Percentiles rank a stretch among this genome's conserved stretches.
phyloP scores from a whole-genome alignment of 2,329 filamentous ascomycete genomes.

The Cytospora leucostoma region DNA sequence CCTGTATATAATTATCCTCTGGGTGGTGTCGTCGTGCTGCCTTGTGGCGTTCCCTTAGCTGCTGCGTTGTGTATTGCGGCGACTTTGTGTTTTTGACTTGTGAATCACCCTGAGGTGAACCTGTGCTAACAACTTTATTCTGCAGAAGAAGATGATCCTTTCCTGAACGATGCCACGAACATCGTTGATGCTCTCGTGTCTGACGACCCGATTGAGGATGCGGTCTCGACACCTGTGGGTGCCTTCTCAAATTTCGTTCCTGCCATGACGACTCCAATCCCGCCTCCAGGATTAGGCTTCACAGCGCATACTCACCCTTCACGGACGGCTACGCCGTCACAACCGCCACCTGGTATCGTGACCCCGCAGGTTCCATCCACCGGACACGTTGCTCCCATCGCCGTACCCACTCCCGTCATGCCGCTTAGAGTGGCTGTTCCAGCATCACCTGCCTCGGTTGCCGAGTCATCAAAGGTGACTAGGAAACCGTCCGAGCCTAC shows the following conservation, averaged over 20 bases:
- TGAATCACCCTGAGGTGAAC: constrained; percentile 17
- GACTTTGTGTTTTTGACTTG: background rate
- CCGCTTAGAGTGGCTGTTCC: constrained; percentile 37
- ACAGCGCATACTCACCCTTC: constrained; percentile 25
- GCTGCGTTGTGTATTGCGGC: constrained; percentile 19
- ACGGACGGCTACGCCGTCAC: constrained; percentile 24
- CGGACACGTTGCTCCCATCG: constrained; percentile 26
- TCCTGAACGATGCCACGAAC: constrained; percentile 60
- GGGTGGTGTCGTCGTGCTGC: constrained; percentile 28
- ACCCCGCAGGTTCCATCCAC: constrained; percentile 21
- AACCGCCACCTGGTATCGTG: constrained; percentile 27
- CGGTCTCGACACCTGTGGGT: background rate
- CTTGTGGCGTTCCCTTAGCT: constrained; percentile 26
- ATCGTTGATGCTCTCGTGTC: constrained; percentile 71
- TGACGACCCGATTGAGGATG: constrained; percentile 47
- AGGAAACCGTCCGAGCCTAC: constrained; percentile 31
- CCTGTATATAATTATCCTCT: constrained; percentile 45
- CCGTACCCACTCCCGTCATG: constrained; percentile 34
- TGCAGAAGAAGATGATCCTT: constrained; percentile 64
- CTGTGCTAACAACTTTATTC: constrained; percentile 45
- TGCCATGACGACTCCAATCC: constrained; percentile 12
- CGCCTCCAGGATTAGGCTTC: constrained; percentile 28
- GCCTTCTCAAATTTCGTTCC: constrained; percentile 12
- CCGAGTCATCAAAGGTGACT: constrained; percentile 26
- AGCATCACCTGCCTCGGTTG: constrained; percentile 30